Base-by-base conservation (phyloP, 495 filamentous ascomycete genomes). In the Aspergillus funiculosus region DNA sequence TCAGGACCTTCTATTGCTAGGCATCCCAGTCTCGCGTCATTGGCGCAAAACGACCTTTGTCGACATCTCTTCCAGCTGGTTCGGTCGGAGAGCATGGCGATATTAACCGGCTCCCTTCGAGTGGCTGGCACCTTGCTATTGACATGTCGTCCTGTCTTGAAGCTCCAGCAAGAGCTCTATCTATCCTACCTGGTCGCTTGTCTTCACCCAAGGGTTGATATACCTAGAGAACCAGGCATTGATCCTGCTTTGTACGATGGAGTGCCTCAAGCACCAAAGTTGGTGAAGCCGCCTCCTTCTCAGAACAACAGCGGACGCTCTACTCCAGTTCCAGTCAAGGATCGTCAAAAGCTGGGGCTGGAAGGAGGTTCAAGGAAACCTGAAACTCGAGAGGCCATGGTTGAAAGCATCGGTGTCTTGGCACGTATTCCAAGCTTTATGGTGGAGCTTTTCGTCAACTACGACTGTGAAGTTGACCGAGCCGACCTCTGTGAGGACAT, bases 321-420 rank as follows among this genome's bases (percentile, higher is more conserved):
- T 21, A 97, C 94, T 11, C 92, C 92, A 8, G 89, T 98, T 15
- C 84, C 89, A 1, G 86, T 98, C 39, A 90, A 89, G 61, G 92
- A 98, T 58, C 77, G 92, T 38, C 89, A 94, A 59, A 91, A 87
- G 62, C 76, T 99, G 8, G 92, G 92, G 1, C 71, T 99, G 58
- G 92, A 99, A 66, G 92, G 92, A 3, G 90, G 92, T 21, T 78
- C 85, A 1, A 77, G 92, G 38, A 94, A 89, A 54, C 92, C 92
- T 4, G 92, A 97, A 58, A 87, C 92, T 34, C 74, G 94, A 52
- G 94, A 99, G 64, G 92, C 92, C 21, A 99, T 99, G 92, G 89
- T 99, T 7, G 92, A 99, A 65, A 95, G 85, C 50, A 82, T 99
- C 25, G 89, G 91, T 31, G 86, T 88, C 20, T 73, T 99, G 32